phyloP scores from a whole-genome alignment of 2,329 filamentous ascomycete species.

The Alternaria viburni region DNA sequence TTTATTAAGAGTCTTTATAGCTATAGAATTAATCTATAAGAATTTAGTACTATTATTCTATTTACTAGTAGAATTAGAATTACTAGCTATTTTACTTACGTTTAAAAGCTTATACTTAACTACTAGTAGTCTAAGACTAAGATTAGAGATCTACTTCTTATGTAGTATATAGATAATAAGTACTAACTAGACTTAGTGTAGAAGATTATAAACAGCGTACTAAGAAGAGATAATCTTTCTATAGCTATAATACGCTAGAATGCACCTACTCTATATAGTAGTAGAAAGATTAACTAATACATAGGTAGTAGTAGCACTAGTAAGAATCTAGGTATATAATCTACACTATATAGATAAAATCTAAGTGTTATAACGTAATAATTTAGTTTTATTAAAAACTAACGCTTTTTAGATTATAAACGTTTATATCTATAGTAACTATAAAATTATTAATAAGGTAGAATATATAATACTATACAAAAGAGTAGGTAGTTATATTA shows the following conservation, averaged over 20 bases:
- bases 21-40: conserved; percentile 9
- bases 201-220: conserved; percentile 11
- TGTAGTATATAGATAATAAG: conserved; percentile 18
- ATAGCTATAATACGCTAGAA: background rate
- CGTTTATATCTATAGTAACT: conserved; percentile 18
- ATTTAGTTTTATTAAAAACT: background rate
- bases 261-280: background rate
- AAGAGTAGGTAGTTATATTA: conserved; percentile 4
- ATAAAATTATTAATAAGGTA: conserved; percentile 9
- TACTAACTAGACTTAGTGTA: conserved; percentile 10
- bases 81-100: conserved; percentile 13
- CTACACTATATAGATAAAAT: conserved; percentile 13
- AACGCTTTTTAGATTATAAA: conserved; percentile 17
- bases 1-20: conserved; percentile 20
- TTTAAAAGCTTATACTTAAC: conserved; percentile 16
- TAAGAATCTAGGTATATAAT: conserved; percentile 6
- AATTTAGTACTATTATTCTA: conserved; percentile 21
- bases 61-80: conserved; percentile 26
- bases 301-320: conserved; percentile 1
- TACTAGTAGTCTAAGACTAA: conserved; percentile 14
- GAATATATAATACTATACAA: conserved; percentile 7
- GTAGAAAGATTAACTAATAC: conserved; percentile 1
- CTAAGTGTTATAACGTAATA: background rate
- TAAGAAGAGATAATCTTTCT: conserved; percentile 9
- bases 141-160: conserved; percentile 19